phyloP scores from a whole-genome alignment of 257 asterid species.

The Gardenia jasminoides region DNA sequence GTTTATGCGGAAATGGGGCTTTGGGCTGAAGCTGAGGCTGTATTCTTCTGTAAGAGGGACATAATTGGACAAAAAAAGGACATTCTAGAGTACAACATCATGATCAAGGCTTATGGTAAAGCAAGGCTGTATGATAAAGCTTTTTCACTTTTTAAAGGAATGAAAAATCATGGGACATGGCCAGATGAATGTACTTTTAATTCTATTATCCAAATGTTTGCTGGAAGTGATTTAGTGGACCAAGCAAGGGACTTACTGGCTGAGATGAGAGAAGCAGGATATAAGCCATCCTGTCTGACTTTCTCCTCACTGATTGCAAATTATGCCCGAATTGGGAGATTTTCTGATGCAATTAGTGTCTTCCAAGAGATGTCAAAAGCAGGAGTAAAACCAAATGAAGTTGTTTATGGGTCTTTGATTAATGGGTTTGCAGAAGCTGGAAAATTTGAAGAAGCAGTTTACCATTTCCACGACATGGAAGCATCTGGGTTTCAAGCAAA shows the following conservation, averaged over 20 bases:
- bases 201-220: conserved; percentile 80
- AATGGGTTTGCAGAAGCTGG: conserved; percentile 83
- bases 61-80: conserved; percentile 47
- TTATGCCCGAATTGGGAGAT: conserved; percentile 47
- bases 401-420: conserved; percentile 69
- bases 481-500: conserved; percentile 59
- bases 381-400: conserved; percentile 67
- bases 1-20: conserved; percentile 80
- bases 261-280: conserved; percentile 68
- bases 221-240: conserved; percentile 63
- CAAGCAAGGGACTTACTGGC: conserved; percentile 52
- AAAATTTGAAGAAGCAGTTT: conserved; percentile 62
- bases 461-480: conserved; percentile 63
- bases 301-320: conserved; percentile 67
- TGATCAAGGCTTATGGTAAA: conserved; percentile 92
- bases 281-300: conserved; percentile 64
- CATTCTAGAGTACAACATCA: conserved; percentile 78
- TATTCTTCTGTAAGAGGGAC: conserved; percentile 51
- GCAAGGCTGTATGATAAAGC: conserved; percentile 69
- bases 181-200: conserved; percentile 91
- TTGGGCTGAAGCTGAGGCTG: conserved; percentile 79
- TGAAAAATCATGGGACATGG: conserved; percentile 92
- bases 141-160: conserved; percentile 61
- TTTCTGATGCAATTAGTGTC: conserved; percentile 54
- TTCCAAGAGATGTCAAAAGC: conserved; percentile 62